These are phyloP conservation scores for Ceratobasidium sp. DNA, from an alignment of 1,284 basidiomycete species.

Conservation along the genomic window DNA sequence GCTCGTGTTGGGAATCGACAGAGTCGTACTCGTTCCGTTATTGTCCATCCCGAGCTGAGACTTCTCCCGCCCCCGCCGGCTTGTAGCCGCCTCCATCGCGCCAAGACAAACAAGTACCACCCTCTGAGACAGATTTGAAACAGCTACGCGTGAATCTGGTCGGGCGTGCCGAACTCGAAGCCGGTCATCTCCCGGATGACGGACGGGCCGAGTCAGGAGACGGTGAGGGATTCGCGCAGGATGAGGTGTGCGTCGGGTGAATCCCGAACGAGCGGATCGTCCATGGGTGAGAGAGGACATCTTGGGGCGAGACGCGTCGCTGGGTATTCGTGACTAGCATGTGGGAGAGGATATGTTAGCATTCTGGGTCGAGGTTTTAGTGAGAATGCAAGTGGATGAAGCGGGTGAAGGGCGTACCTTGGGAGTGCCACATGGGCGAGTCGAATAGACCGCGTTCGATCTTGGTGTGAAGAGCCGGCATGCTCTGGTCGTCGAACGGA, in stretches of 20 bases:
- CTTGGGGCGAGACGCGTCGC: conserved; percentile 83
- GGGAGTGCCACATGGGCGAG: conserved; percentile 96
- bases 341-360: conserved; percentile 91
- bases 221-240: conserved; percentile 81
- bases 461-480: conserved; percentile 98
- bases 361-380: conserved; percentile 72
- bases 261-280: conserved; percentile 89
- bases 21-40: conserved; percentile 9
- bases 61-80: conserved; percentile 63
- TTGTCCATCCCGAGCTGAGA: conserved; percentile 12
- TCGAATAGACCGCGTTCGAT: conserved; percentile 98
- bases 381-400: too few species aligned
- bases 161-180: conserved; percentile 93
- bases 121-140: conserved; percentile 83
- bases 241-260: conserved; percentile 89
- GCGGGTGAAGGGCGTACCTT: too few species aligned
- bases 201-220: conserved; percentile 84
- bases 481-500: conserved; percentile 98
- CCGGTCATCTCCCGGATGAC: conserved; percentile 95
- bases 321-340: conserved; percentile 98
- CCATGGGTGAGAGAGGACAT: conserved; percentile 93
- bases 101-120: conserved; percentile 77
- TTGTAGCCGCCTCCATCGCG: conserved; percentile 82
- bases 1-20: conserved; percentile 19
- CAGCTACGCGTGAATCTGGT: conserved; percentile 85